Percentiles rank a stretch among this genome's conserved stretches.
Evolutionary conservation across 345 rosid species (phyloP).

Genomic region (Acer negundo): DNA sequence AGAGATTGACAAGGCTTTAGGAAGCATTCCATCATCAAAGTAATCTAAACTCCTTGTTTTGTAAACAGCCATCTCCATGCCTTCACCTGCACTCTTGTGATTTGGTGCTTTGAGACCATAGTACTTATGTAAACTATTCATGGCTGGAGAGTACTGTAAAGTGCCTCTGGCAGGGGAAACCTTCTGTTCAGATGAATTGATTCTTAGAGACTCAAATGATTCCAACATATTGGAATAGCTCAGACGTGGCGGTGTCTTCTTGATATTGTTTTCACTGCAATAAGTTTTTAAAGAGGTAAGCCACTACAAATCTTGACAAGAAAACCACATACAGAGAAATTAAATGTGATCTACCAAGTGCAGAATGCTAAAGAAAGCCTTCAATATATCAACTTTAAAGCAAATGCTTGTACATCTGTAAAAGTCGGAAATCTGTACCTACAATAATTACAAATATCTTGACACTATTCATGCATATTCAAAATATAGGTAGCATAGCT

Average conservation of each 20-base stretch:
- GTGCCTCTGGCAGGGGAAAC: conserved; percentile 54
- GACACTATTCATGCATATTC: background rate
- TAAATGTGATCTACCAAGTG: background rate
- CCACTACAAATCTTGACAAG: background rate
- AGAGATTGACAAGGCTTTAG: conserved; percentile 30
- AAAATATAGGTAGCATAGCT: background rate
- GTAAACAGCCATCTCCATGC: conserved; percentile 57
- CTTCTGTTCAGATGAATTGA: conserved; percentile 34
- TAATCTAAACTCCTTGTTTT: conserved; percentile 27
- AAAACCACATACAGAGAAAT: background rate
- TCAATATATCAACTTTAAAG: conserved; percentile 4
- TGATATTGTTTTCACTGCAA: conserved; percentile 30
- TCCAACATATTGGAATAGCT: conserved; percentile 31
- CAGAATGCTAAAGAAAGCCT: background rate
- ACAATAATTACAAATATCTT: background rate
- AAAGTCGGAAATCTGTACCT: background rate
- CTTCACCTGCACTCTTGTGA: conserved; percentile 31
- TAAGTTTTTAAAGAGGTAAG: background rate
- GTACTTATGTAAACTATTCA: conserved; percentile 53
- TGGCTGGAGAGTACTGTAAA: conserved; percentile 49
- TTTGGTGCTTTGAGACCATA: conserved; percentile 44
- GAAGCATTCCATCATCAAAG: conserved; percentile 23
- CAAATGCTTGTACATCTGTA: background rate
- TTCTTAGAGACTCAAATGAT: conserved; percentile 43
- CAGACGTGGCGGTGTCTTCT: conserved; percentile 15